Conservation (phyloP, 1,284 basidiomycete genomes). For the Cystobasidium pallidum region DNA sequence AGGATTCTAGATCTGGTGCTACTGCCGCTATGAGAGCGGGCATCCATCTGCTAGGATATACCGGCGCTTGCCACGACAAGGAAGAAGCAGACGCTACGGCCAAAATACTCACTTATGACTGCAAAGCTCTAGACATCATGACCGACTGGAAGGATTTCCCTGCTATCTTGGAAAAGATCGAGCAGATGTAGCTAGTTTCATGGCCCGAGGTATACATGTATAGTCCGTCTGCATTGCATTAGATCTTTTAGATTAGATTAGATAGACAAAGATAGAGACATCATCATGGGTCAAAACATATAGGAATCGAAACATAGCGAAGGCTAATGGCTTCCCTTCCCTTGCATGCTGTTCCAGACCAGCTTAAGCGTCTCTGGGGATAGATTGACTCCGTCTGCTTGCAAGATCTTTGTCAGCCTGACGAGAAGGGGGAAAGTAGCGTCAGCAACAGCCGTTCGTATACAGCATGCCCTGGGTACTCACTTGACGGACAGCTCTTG, state of each 20-base stretch:
- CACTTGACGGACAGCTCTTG: slow-evolving; percentile 26
- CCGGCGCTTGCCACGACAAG: slow-evolving; percentile 36
- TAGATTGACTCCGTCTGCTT: slow-evolving; percentile 34
- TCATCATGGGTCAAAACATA: not conserved
- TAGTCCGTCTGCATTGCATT: not conserved
- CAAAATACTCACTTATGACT: slow-evolving; percentile 24
- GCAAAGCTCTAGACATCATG: slow-evolving; percentile 37
- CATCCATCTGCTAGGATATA: slow-evolving; percentile 35
- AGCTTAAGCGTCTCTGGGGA: slow-evolving; percentile 34
- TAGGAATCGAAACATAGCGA: not conserved
- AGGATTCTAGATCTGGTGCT: slow-evolving; percentile 40
- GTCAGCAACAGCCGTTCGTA: too few species aligned
- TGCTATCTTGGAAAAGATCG: slow-evolving; percentile 28
- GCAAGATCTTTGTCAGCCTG: slow-evolving; percentile 31
- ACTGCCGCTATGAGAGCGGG: slow-evolving; percentile 42
- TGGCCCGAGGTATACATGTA: not conserved
- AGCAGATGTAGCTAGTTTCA: slow-evolving; percentile 7
- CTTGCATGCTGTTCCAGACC: slow-evolving; percentile 26
- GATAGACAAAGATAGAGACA: not conserved
- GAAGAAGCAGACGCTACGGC: slow-evolving; percentile 22
- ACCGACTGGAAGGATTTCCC: slow-evolving; percentile 41
- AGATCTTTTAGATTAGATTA: too few species aligned
- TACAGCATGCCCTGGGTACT: not conserved
- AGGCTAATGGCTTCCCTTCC: not conserved
- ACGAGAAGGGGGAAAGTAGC: not conserved